Percentiles rank a stretch among this genome's conserved stretches.
phyloP scores from a whole-genome alignment of 495 filamentous ascomycete genomes.

The Saxispiralis lemnorum region DNA sequence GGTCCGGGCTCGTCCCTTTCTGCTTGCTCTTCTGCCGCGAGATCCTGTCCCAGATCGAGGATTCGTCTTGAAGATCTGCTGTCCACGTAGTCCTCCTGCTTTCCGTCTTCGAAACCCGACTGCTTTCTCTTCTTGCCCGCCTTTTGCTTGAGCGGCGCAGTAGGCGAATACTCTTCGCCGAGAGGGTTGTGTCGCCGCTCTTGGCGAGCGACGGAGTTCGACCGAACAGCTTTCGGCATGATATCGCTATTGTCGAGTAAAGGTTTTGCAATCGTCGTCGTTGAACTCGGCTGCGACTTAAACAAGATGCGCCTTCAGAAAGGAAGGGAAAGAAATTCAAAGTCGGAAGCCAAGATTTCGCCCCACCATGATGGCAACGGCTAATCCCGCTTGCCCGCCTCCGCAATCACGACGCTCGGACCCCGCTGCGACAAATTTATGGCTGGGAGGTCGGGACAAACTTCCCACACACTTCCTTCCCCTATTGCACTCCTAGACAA shows the following conservation, averaged over 20 bases:
- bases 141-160: constrained; percentile 23
- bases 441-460: too few species aligned
- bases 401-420: background rate
- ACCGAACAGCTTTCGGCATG: constrained; percentile 8
- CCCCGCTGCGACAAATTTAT: too few species aligned
- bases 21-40: constrained; percentile 56
- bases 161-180: constrained; percentile 25
- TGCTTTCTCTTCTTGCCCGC: constrained; percentile 21
- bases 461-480: background rate
- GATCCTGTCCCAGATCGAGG: constrained; percentile 64
- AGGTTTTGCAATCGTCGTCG: too few species aligned
- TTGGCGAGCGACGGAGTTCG: constrained; percentile 3
- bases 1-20: constrained; percentile 27
- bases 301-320: too few species aligned
- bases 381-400: background rate
- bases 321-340: too few species aligned
- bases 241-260: background rate
- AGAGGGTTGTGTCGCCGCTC: constrained; percentile 25
- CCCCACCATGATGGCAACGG: background rate
- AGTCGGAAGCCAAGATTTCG: constrained; percentile 2
- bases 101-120: constrained; percentile 30
- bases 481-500: background rate
- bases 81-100: constrained; percentile 58
- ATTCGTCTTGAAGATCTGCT: constrained; percentile 76
- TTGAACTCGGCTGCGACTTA: too few species aligned